Conservation (phyloP, 2,329 filamentous ascomycete genomes). For the Hypoxylon sp. region DNA sequence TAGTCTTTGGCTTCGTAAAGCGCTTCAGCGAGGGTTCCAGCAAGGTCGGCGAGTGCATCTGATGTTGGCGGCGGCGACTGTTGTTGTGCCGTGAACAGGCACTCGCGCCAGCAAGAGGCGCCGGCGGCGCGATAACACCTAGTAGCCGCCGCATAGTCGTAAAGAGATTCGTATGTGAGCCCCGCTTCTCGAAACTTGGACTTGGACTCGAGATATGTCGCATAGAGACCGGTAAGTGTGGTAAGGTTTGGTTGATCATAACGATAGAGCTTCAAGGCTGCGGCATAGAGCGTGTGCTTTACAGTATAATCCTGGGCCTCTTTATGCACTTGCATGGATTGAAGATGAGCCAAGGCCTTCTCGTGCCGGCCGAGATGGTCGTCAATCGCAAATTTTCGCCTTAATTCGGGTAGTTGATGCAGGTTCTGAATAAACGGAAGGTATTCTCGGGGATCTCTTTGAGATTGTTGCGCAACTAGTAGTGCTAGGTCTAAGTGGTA, state of each 20-base stretch:
- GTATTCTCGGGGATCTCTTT: constrained; percentile 95
- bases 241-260: constrained; percentile 80
- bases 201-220: constrained; percentile 79
- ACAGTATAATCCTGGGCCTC: constrained; percentile 84
- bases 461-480: constrained; percentile 93
- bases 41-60: constrained; percentile 76
- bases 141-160: constrained; percentile 80
- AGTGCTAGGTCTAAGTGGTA: constrained; percentile 93
- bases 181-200: constrained; percentile 90
- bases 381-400: constrained; percentile 88
- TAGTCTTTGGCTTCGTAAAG: constrained; percentile 90
- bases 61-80: constrained; percentile 72
- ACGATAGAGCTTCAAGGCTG: constrained; percentile 84
- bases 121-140: constrained; percentile 87
- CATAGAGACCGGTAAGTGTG: constrained; percentile 83
- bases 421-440: constrained; percentile 93
- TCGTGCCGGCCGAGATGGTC: constrained; percentile 82
- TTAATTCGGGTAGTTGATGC: constrained; percentile 78
- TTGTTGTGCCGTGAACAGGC: constrained; percentile 82
- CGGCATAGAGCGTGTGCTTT: constrained; percentile 84
- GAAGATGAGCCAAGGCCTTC: constrained; percentile 85
- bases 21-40: constrained; percentile 81
- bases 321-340: constrained; percentile 79
- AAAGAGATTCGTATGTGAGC: constrained; percentile 89
- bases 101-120: constrained; percentile 86